Conservation (phyloP, 176 grass and related monocot genomes). For the Ananas comosus region DNA sequence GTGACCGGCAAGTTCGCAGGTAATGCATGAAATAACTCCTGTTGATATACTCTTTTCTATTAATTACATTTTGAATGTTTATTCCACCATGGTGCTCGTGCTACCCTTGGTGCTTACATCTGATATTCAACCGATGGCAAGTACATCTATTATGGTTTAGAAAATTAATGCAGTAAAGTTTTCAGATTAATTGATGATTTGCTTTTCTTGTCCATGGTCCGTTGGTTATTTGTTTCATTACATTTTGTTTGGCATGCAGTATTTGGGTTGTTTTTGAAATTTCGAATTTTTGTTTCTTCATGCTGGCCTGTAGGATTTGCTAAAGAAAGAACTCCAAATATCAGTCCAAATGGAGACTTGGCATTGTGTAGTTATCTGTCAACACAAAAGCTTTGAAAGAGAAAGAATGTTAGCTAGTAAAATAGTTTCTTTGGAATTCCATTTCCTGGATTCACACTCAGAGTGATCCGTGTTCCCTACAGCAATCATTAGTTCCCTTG, state of each 20-base stretch:
- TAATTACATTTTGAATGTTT: neutral
- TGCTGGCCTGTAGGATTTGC: too few species aligned
- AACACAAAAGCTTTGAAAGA: neutral
- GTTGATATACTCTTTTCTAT: neutral
- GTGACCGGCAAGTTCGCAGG: conserved; percentile 47
- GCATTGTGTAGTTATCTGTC: too few species aligned
- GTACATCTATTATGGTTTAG: too few species aligned
- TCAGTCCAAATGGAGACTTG: too few species aligned
- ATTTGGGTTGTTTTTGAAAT: too few species aligned
- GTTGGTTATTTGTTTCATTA: too few species aligned
- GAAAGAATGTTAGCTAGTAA: neutral
- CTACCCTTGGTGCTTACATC: neutral
- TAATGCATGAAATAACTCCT: conserved; percentile 20
- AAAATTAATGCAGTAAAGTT: neutral
- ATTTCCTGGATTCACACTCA: neutral
- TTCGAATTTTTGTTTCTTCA: too few species aligned
- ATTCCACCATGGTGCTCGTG: neutral
- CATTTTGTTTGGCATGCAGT: too few species aligned
- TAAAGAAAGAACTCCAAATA: too few species aligned
- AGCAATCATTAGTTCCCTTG: too few species aligned
- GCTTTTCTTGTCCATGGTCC: neutral
- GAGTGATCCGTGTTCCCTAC: neutral
- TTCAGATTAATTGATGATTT: conserved; percentile 1
- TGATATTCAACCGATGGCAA: neutral
- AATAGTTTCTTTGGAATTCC: neutral